Evolutionary conservation across 192 early-diverging fungal species (phyloP).

Genomic region (Coemansia sp.): DNA sequence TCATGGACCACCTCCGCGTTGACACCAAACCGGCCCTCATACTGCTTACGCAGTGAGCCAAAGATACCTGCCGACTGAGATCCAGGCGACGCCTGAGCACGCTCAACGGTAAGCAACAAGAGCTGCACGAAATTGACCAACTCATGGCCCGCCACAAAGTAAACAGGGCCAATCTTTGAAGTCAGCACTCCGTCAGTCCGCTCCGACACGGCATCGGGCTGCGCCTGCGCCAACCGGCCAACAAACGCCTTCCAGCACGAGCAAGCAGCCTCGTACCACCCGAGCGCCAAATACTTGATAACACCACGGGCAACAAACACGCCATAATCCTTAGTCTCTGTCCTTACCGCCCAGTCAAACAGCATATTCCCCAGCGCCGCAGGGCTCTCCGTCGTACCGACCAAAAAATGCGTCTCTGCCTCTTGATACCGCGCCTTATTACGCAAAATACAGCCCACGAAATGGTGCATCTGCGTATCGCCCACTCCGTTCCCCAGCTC

Average conservation of each 20-base stretch:
- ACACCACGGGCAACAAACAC: conserved; percentile 79
- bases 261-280: conserved; percentile 59
- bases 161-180: conserved; percentile 56
- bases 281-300: conserved; percentile 72
- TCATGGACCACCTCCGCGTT: conserved; percentile 33
- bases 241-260: conserved; percentile 59
- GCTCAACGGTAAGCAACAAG: conserved; percentile 68
- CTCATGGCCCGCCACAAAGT: conserved; percentile 51
- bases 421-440: conserved; percentile 73
- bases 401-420: conserved; percentile 85
- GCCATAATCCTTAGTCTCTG: conserved; percentile 69
- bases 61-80: conserved; percentile 30
- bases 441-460: conserved; percentile 49
- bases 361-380: conserved; percentile 73
- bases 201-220: conserved; percentile 21
- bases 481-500: conserved; percentile 32
- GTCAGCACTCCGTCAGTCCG: conserved; percentile 32
- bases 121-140: conserved; percentile 72
- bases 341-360: conserved; percentile 73
- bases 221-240: conserved; percentile 25
- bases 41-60: conserved; percentile 35
- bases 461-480: conserved; percentile 53
- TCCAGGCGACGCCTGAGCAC: conserved; percentile 41
- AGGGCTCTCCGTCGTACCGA: conserved; percentile 84
- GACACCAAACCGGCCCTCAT: conserved; percentile 40